Percentiles rank a stretch among this genome's conserved stretches.
phyloP scores from a whole-genome alignment of 768 basidiomycete species.

The Trametes villosa region DNA sequence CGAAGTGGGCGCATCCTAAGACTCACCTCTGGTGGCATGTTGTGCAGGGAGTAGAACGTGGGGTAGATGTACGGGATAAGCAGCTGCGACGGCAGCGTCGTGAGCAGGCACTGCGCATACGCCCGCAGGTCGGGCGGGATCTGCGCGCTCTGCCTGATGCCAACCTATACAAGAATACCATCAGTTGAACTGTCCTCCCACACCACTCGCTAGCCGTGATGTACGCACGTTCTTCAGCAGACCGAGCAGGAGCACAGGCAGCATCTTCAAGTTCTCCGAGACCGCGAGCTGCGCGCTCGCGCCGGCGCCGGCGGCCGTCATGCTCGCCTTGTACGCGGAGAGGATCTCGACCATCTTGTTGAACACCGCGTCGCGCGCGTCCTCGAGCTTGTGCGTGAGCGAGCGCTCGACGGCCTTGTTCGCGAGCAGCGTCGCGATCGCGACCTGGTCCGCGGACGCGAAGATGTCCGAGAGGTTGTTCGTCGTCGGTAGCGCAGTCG shows the following conservation, averaged over 20 bases:
- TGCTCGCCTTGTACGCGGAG: constrained; percentile 80
- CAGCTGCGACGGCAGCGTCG: constrained; percentile 87
- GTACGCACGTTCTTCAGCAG: constrained; percentile 87
- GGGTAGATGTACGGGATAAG: constrained; percentile 96
- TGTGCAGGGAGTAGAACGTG: constrained; percentile 93
- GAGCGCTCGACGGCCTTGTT: constrained; percentile 65
- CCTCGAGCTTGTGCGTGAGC: constrained; percentile 58
- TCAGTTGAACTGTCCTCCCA: not conserved
- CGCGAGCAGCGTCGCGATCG: constrained; percentile 56
- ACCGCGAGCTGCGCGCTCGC: constrained; percentile 93
- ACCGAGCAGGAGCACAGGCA: constrained; percentile 89
- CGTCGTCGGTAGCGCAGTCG: constrained; percentile 62
- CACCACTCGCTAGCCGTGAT: not conserved
- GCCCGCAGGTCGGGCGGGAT: constrained; percentile 97
- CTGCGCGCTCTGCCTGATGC: constrained; percentile 92
- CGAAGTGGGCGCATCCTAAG: not conserved
- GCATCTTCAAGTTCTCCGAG: constrained; percentile 92
- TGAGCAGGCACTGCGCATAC: constrained; percentile 91
- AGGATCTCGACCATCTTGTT: constrained; percentile 60
- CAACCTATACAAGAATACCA: constrained; percentile 59
- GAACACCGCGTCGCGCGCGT: constrained; percentile 57
- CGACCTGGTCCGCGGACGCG: constrained; percentile 59
- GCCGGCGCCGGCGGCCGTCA: constrained; percentile 92
- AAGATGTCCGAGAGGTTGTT: constrained; percentile 59
- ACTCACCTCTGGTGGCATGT: constrained; percentile 88